Evolutionary conservation across 169 alveolate genomes (phyloP).

Genomic region (Theileria orientalis): DNA sequence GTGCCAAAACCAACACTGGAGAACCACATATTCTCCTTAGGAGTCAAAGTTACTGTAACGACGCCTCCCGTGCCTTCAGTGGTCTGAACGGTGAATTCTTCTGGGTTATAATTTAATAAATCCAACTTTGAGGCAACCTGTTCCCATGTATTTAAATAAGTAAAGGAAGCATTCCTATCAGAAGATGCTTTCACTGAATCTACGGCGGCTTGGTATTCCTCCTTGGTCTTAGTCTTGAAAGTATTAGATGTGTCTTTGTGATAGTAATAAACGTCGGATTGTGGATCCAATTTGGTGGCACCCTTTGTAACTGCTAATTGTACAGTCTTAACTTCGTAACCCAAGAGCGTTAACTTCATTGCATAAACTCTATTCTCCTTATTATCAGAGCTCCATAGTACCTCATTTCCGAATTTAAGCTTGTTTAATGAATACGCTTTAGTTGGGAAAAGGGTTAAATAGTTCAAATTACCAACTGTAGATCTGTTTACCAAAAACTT

Average conservation of each 20-base stretch:
- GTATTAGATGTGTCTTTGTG: not conserved
- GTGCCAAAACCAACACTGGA: not conserved
- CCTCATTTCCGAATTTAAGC: not conserved
- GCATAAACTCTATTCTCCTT: not conserved
- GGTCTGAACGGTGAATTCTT: not conserved
- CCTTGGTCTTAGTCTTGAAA: not conserved
- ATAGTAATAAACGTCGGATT: not conserved
- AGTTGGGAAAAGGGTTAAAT: not conserved
- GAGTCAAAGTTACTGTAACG: not conserved
- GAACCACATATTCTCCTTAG: not conserved
- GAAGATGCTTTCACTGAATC: not conserved
- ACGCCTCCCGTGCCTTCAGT: not conserved
- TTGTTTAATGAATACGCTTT: not conserved
- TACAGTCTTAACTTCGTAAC: not conserved
- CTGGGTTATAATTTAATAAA: not conserved
- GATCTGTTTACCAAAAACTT: not conserved
- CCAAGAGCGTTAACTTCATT: conserved; percentile 1
- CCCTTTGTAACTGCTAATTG: not conserved
- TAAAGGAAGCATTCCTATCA: not conserved
- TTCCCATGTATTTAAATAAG: not conserved
- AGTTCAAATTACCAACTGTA: not conserved
- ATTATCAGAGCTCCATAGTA: not conserved
- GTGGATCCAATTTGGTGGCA: not conserved
- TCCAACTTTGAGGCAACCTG: not conserved
- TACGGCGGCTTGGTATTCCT: not conserved